Percentiles rank a stretch among this genome's conserved stretches.
These are phyloP conservation scores for Phialophora macrospora DNA, from an alignment of 2,329 filamentous ascomycete genomes.

Conservation along the genomic window DNA sequence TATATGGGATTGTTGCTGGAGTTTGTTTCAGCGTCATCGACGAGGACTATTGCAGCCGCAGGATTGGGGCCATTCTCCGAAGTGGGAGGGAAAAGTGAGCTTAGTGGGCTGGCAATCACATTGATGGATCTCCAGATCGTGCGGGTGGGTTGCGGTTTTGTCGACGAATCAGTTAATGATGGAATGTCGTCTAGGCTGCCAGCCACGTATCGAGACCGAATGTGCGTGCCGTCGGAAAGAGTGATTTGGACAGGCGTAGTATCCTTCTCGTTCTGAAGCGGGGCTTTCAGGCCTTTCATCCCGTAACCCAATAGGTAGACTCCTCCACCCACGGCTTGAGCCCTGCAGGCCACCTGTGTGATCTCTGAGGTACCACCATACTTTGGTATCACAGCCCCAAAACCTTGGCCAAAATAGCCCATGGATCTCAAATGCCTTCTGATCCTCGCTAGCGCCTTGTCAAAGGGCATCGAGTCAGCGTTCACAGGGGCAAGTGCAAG, in stretches of 20 bases:
- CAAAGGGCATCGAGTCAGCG: conserved; percentile 61
- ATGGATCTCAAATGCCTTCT: conserved; percentile 82
- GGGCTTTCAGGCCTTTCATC: conserved; percentile 50
- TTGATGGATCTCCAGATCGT: conserved; percentile 56
- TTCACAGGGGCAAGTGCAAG: conserved; percentile 73
- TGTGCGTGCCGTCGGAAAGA: conserved; percentile 46
- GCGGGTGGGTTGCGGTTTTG: conserved; percentile 4
- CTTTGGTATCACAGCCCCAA: conserved; percentile 87
- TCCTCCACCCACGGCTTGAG: conserved; percentile 86
- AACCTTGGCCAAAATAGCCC: conserved; percentile 84
- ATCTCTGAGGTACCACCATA: conserved; percentile 91
- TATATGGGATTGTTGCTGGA: conserved; percentile 58
- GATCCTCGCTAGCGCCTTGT: conserved; percentile 74
- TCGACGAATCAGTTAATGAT: background rate
- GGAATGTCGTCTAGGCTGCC: conserved; percentile 48
- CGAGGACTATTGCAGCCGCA: conserved; percentile 63
- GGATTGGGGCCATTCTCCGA: conserved; percentile 77
- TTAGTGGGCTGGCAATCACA: conserved; percentile 70
- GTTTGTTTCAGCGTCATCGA: conserved; percentile 41
- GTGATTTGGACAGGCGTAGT: conserved; percentile 39
- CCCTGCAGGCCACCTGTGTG: conserved; percentile 87
- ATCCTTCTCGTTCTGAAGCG: conserved; percentile 14
- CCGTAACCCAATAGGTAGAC: conserved; percentile 84
- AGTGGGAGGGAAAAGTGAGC: conserved; percentile 69
- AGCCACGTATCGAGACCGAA: conserved; percentile 47